Evolutionary conservation across 306 rosid genomes (phyloP).

Genomic region (Vigna reflexopilosa): DNA sequence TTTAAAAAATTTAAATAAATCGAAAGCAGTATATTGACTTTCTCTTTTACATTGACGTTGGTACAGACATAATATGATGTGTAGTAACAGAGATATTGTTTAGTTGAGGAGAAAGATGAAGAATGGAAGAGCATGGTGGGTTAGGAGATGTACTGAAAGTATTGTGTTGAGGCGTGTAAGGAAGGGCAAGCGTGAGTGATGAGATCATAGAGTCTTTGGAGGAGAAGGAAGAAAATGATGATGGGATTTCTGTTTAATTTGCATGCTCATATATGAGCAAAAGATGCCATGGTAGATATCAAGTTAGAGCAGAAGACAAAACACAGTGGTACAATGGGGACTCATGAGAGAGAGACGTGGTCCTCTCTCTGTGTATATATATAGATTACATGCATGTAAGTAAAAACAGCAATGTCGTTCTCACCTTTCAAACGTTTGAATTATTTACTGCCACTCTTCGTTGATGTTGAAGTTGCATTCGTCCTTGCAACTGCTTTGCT

Average conservation of each 20-base stretch:
- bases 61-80: no score
- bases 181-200: conserved; percentile 18
- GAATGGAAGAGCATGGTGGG: neutral
- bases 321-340: conserved; percentile 42
- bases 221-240: conserved; percentile 4
- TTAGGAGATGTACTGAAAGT: neutral
- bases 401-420: neutral
- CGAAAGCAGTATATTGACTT: no score
- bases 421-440: conserved; percentile 3
- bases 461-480: neutral
- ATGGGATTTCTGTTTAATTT: conserved; percentile 7
- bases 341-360: conserved; percentile 8
- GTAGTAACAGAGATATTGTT: neutral
- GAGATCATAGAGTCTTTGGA: conserved; percentile 22
- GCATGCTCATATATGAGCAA: neutral
- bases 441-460: neutral
- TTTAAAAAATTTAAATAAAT: no score
- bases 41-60: no score
- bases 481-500: neutral
- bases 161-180: conserved; percentile 2
- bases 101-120: neutral
- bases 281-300: neutral
- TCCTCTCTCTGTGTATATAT: neutral
- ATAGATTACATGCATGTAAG: neutral
- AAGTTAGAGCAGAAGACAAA: conserved; percentile 37